These are phyloP conservation scores for Fusarium subtropicale DNA, from an alignment of 2,329 filamentous ascomycete genomes.

Conservation along the genomic window DNA sequence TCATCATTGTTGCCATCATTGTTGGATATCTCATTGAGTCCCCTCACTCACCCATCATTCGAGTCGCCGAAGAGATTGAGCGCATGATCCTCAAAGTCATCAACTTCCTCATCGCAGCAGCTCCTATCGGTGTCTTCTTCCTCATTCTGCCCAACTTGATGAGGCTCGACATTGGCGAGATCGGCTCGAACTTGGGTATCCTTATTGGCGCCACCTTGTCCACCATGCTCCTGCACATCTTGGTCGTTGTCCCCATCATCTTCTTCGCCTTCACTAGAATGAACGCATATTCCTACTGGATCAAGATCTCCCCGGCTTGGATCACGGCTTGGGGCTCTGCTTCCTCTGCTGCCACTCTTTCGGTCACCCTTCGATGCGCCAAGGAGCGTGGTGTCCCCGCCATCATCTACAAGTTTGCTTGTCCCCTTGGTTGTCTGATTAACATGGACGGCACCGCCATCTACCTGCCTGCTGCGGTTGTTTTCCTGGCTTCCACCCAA, in stretches of 20 bases:
- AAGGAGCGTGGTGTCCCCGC: slow-evolving; percentile 56
- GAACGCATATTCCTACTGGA: slow-evolving; percentile 62
- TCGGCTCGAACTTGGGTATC: slow-evolving; percentile 62
- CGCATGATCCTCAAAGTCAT: slow-evolving; percentile 60
- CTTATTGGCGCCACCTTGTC: slow-evolving; percentile 60
- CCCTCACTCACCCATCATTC: slow-evolving; percentile 53
- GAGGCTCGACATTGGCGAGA: slow-evolving; percentile 59
- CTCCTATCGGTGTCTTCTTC: slow-evolving; percentile 65
- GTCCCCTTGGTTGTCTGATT: slow-evolving; percentile 61
- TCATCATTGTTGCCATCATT: slow-evolving; percentile 60
- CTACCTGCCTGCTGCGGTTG: slow-evolving; percentile 65
- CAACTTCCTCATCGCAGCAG: slow-evolving; percentile 60
- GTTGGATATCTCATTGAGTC: slow-evolving; percentile 60
- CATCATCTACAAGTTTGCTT: slow-evolving; percentile 58
- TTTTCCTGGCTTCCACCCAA: slow-evolving; percentile 64
- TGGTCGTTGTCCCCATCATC: slow-evolving; percentile 59
- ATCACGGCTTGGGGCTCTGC: slow-evolving; percentile 66
- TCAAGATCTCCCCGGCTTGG: slow-evolving; percentile 63
- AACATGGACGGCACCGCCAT: slow-evolving; percentile 68
- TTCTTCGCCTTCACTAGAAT: slow-evolving; percentile 56
- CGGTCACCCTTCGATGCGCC: slow-evolving; percentile 59
- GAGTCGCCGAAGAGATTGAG: slow-evolving; percentile 60
- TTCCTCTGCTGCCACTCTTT: slow-evolving; percentile 64
- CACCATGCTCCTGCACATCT: slow-evolving; percentile 61
- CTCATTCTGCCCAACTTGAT: slow-evolving; percentile 65